Percentiles rank a stretch among this genome's conserved stretches.
Conservation (phyloP, 768 basidiomycete species). For the Tylopilus felleus region DNA sequence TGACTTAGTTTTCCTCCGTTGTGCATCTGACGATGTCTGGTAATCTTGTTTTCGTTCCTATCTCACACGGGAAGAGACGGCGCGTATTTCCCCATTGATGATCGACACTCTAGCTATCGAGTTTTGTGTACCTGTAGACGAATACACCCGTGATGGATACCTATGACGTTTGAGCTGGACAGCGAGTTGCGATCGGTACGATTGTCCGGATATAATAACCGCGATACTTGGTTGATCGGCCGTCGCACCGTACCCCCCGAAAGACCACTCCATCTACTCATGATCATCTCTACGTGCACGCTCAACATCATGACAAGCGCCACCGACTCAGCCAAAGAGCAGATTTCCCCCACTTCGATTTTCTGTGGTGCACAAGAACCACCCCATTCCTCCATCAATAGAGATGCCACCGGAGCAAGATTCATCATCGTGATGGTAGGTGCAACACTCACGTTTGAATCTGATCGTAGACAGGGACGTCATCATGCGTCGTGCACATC, state of each 20-base stretch:
- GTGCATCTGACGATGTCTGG: background rate
- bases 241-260: background rate
- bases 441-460: background rate
- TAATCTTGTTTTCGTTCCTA: background rate
- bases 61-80: background rate
- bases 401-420: constrained; percentile 9
- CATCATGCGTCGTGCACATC: background rate
- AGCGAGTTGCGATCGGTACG: background rate
- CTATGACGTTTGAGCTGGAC: background rate
- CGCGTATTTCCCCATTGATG: background rate
- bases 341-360: background rate
- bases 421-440: constrained; percentile 54
- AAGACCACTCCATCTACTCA: too few species aligned
- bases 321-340: background rate
- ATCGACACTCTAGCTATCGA: background rate
- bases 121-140: constrained; percentile 10
- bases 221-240: background rate
- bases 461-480: background rate
- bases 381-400: background rate
- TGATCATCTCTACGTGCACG: background rate
- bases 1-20: background rate
- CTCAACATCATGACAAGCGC: background rate
- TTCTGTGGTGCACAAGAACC: background rate
- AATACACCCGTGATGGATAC: background rate
- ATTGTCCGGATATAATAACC: background rate